These are phyloP conservation scores for Neurospora sp. DNA, from an alignment of 495 filamentous ascomycete species.

Conservation along the genomic window DNA sequence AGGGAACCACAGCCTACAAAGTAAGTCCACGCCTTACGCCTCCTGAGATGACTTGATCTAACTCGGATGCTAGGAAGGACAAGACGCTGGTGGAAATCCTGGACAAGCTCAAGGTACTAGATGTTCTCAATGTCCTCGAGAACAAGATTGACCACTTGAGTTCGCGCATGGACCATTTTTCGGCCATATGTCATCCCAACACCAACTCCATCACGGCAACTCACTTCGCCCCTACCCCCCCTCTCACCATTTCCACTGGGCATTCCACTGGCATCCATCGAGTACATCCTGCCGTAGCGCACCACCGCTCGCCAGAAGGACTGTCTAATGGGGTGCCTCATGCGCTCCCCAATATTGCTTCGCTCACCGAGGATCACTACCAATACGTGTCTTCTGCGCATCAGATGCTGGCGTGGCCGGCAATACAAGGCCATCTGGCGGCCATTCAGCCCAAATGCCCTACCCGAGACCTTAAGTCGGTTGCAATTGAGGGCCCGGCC, in stretches of 20 bases:
- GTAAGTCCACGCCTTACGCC: slow-evolving; percentile 32
- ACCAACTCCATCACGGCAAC: background rate
- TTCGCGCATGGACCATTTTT: slow-evolving; percentile 5
- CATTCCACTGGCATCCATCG: background rate
- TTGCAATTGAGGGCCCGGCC: slow-evolving; percentile 37
- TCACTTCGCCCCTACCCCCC: background rate
- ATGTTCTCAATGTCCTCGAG: slow-evolving; percentile 28
- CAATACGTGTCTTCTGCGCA: slow-evolving; percentile 45
- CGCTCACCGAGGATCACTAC: slow-evolving; percentile 20
- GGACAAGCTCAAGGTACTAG: slow-evolving; percentile 33
- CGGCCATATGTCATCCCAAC: slow-evolving; percentile 12
- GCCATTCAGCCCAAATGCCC: slow-evolving; percentile 18
- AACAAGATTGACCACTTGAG: slow-evolving; percentile 37
- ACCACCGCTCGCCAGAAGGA: background rate
- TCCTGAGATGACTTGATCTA: background rate
- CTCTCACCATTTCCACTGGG: background rate
- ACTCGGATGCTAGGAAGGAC: slow-evolving; percentile 40
- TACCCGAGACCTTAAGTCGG: slow-evolving; percentile 18
- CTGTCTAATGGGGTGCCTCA: background rate
- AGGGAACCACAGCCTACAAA: slow-evolving; percentile 53
- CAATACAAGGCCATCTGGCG: slow-evolving; percentile 38
- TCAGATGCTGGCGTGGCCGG: slow-evolving; percentile 49
- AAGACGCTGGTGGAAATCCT: slow-evolving; percentile 52
- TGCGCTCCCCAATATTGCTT: slow-evolving; percentile 1
- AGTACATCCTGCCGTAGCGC: slow-evolving; percentile 3